Percentiles rank a stretch among this genome's conserved stretches.
phyloP scores from a whole-genome alignment of 192 early-diverging fungal genomes.

The Backusella luteola region DNA sequence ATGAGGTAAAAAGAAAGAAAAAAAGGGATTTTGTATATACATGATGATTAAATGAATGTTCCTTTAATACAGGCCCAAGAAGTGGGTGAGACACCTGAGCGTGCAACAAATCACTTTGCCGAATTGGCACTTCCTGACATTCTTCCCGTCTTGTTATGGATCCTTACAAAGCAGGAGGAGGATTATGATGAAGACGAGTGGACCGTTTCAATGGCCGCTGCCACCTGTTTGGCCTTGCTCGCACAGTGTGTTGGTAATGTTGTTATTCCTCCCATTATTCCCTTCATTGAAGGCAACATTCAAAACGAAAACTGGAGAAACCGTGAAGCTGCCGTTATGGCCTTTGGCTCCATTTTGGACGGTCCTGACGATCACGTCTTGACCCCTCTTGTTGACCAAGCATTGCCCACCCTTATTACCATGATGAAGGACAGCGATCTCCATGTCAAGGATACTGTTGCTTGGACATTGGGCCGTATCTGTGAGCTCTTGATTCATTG shows the following conservation, averaged over 20 bases:
- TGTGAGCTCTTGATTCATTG: constrained; percentile 76
- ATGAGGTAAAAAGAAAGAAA: constrained; percentile 44
- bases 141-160: constrained; percentile 77
- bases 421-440: constrained; percentile 85
- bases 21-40: background rate
- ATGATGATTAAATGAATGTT: background rate
- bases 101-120: constrained; percentile 74
- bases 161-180: constrained; percentile 96
- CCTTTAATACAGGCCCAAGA: constrained; percentile 38
- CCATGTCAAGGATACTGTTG: constrained; percentile 95
- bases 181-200: constrained; percentile 99
- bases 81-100: constrained; percentile 45
- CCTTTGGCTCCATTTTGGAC: constrained; percentile 97
- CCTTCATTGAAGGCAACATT: constrained; percentile 89
- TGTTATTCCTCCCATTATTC: constrained; percentile 82
- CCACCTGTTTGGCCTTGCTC: constrained; percentile 88
- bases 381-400: constrained; percentile 72
- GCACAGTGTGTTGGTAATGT: constrained; percentile 79
- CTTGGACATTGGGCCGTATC: constrained; percentile 98
- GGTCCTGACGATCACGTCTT: constrained; percentile 73
- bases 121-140: constrained; percentile 75
- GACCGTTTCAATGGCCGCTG: constrained; percentile 97
- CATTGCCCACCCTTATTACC: constrained; percentile 84
- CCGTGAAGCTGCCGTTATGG: constrained; percentile 97
- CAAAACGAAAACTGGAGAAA: constrained; percentile 85